Evolutionary conservation across 2,329 filamentous ascomycete species (phyloP).

Genomic region (Orbilia quercus): DNA sequence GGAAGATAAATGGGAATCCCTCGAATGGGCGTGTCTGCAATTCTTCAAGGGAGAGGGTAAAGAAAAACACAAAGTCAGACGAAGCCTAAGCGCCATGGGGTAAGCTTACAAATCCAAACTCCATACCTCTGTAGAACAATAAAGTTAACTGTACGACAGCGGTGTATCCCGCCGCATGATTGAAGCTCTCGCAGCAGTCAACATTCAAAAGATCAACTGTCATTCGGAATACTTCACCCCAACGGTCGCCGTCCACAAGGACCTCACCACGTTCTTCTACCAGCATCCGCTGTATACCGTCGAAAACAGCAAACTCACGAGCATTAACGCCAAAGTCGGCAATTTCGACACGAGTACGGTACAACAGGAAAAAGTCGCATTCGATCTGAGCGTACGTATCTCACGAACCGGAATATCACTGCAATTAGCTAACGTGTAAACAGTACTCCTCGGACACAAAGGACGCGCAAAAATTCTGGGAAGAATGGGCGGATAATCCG

Average conservation of each 20-base stretch:
- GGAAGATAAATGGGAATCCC: slow-evolving; percentile 33
- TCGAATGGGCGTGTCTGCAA: slow-evolving; percentile 39
- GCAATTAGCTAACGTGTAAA: slow-evolving; percentile 3
- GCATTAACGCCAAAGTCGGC: slow-evolving; percentile 15
- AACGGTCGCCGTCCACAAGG: slow-evolving; percentile 38
- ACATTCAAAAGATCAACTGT: slow-evolving; percentile 49
- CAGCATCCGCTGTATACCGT: slow-evolving; percentile 46
- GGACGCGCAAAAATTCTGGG: slow-evolving; percentile 48
- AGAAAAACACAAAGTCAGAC: slow-evolving; percentile 17
- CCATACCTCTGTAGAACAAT: neutral
- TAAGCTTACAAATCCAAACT: slow-evolving; percentile 18
- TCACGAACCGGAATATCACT: neutral
- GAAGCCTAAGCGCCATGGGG: slow-evolving; percentile 43
- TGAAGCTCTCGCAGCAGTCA: slow-evolving; percentile 37
- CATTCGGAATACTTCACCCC: slow-evolving; percentile 50
- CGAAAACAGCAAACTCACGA: slow-evolving; percentile 3
- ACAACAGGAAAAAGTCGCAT: slow-evolving; percentile 48
- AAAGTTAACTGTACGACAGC: slow-evolving; percentile 19
- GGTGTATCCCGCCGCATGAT: slow-evolving; percentile 51
- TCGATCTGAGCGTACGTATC: slow-evolving; percentile 44
- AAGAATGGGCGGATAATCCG: slow-evolving; percentile 43
- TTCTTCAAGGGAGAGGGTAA: slow-evolving; percentile 31
- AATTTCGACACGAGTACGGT: slow-evolving; percentile 37
- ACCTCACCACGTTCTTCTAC: slow-evolving; percentile 54
- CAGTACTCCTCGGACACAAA: slow-evolving; percentile 42